Evolutionary conservation across 2,329 filamentous ascomycete species (phyloP).

Genomic region (Diaporthe ilicicola): DNA sequence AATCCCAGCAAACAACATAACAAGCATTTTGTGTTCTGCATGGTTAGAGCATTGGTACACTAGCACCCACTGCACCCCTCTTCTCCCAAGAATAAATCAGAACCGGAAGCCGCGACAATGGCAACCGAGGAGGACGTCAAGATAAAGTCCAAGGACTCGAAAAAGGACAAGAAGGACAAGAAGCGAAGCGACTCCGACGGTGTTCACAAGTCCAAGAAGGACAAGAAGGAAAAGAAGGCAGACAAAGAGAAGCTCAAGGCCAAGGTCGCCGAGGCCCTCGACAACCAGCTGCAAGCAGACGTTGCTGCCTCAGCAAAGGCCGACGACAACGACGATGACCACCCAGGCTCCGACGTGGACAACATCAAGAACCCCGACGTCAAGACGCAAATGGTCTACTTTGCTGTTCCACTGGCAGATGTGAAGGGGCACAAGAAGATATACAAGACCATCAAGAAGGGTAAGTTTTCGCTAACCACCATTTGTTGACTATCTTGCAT

Average conservation of each 20-base stretch:
- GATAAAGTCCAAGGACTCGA: slow-evolving; percentile 54
- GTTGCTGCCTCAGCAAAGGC: slow-evolving; percentile 53
- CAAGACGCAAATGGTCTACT: slow-evolving; percentile 71
- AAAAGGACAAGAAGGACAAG: slow-evolving; percentile 66
- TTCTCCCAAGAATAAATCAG: background rate
- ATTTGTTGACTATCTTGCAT: slow-evolving; percentile 26
- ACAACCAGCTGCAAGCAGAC: slow-evolving; percentile 70
- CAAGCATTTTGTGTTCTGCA: background rate
- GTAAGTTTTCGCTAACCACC: slow-evolving; percentile 47
- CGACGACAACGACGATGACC: slow-evolving; percentile 54
- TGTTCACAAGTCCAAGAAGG: slow-evolving; percentile 64
- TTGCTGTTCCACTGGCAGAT: slow-evolving; percentile 82
- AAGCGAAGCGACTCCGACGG: slow-evolving; percentile 64
- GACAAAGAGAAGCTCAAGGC: slow-evolving; percentile 78
- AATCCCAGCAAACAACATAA: background rate
- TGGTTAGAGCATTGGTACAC: background rate
- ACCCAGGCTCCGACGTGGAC: slow-evolving; percentile 38
- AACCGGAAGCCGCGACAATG: slow-evolving; percentile 44
- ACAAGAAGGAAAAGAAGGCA: slow-evolving; percentile 72
- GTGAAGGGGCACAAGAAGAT: slow-evolving; percentile 79
- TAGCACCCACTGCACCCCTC: background rate
- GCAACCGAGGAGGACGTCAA: slow-evolving; percentile 58
- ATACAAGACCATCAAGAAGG: slow-evolving; percentile 70
- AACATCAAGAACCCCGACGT: slow-evolving; percentile 53
- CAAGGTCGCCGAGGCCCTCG: slow-evolving; percentile 67